A percentile compares a stretch with the other conserved stretches of the same genome.
These are phyloP conservation scores for Croton laevigatus DNA, from an alignment of 441 rosid species.

Conservation along the genomic window DNA sequence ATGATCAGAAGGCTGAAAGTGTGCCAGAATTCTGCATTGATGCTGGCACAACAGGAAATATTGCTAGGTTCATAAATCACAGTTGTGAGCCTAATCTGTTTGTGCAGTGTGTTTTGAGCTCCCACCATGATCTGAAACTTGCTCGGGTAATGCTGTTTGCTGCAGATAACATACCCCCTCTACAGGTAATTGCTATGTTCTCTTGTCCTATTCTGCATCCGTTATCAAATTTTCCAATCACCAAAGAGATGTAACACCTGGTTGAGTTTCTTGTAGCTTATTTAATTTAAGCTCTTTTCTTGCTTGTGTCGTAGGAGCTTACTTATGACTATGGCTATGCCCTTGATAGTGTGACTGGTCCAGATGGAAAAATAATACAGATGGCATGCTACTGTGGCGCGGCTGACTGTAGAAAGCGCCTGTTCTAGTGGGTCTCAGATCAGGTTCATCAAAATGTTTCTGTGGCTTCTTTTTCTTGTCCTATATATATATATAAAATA, in stretches of 20 bases:
- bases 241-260: background rate
- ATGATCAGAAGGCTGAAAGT: slow-evolving; percentile 47
- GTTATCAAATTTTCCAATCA: background rate
- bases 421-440: slow-evolving; percentile 37
- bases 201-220: background rate
- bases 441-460: background rate
- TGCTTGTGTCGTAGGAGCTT: slow-evolving; percentile 53
- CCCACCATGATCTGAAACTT: slow-evolving; percentile 79
- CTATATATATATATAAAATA: too few species aligned
- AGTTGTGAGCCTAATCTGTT: slow-evolving; percentile 93
- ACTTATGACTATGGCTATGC: slow-evolving; percentile 88
- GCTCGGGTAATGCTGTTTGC: slow-evolving; percentile 89
- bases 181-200: slow-evolving; percentile 52
- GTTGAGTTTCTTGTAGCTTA: background rate
- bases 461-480: background rate
- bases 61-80: slow-evolving; percentile 89
- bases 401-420: slow-evolving; percentile 60
- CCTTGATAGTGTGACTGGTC: slow-evolving; percentile 67
- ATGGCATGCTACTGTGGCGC: slow-evolving; percentile 84
- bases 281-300: background rate
- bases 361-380: slow-evolving; percentile 66
- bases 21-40: slow-evolving; percentile 88
- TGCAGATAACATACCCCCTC: slow-evolving; percentile 88
- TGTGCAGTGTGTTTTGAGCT: slow-evolving; percentile 77
- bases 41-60: slow-evolving; percentile 72